Conservation (phyloP, 306 rosid genomes). For the Medicago arabica region DNA sequence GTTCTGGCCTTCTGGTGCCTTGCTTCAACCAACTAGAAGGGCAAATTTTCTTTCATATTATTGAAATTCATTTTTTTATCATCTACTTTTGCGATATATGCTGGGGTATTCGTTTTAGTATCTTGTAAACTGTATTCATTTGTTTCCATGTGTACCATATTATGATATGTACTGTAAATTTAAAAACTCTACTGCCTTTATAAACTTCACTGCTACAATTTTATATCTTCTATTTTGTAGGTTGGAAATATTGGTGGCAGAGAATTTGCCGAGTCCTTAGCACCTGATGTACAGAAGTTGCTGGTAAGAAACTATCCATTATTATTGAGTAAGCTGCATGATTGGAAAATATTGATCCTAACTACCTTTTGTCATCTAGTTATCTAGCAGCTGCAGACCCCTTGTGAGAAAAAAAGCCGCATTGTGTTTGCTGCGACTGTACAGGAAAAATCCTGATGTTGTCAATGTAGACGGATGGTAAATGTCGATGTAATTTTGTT, state of each 20-base stretch:
- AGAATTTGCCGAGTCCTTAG: slow-evolving; percentile 97
- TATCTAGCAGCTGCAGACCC: slow-evolving; percentile 99
- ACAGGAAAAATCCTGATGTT: slow-evolving; percentile 98
- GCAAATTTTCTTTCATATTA: neutral
- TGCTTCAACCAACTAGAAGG: slow-evolving; percentile 10
- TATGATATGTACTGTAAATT: slow-evolving; percentile 26
- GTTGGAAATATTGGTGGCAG: slow-evolving; percentile 99
- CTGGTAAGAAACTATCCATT: slow-evolving; percentile 66
- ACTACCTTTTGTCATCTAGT: slow-evolving; percentile 56
- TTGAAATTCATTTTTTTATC: slow-evolving; percentile 13
- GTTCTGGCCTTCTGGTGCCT: slow-evolving; percentile 11
- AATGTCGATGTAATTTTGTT: slow-evolving; percentile 46
- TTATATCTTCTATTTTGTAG: slow-evolving; percentile 52
- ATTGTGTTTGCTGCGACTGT: slow-evolving; percentile 90
- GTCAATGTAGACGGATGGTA: slow-evolving; percentile 99
- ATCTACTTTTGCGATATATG: neutral
- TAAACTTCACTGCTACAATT: slow-evolving; percentile 33
- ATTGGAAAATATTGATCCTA: slow-evolving; percentile 44
- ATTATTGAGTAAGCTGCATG: slow-evolving; percentile 9
- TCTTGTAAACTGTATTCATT: neutral
- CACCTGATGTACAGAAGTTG: slow-evolving; percentile 96
- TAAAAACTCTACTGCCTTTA: slow-evolving; percentile 14
- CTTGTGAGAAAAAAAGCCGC: slow-evolving; percentile 99
- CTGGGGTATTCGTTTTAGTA: slow-evolving; percentile 27
- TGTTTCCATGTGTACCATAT: slow-evolving; percentile 25